Evolutionary conservation across 2,329 filamentous ascomycete species (phyloP), one percentile per base, ranked within the genome.

Genomic region (Didymella lethalis): DNA sequence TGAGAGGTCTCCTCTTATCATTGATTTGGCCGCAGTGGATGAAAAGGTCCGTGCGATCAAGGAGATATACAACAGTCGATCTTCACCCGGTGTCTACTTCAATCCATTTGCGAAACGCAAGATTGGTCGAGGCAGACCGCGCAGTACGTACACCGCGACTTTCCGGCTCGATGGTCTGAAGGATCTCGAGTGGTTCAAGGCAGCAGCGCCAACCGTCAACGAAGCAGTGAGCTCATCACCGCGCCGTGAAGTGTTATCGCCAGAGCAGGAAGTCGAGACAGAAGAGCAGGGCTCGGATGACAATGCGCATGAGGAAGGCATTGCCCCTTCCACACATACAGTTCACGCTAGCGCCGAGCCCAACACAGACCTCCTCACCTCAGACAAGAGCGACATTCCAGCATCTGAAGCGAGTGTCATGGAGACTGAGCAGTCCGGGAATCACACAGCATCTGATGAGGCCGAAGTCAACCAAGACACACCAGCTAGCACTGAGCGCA

Each of bases 31-130:
- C 7, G 52, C 48, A 25, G 36, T 44, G 4, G 45, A 54, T 26
- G 40, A 25, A 10, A 52, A 46, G 32, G 38, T 56, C 6, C 47
- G 23, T n/a, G n/a, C 43, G 23, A 63, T 74, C 16, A 66, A 75
- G 32, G 63, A 66, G 6, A 65, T 69, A 10, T 71, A 78, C n/a
- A 59, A 70, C 26, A 63, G 65, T n/a, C 71, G 71, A 28, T 50
- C 65, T 8, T 61, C 64, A 4, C 73, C 78, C 34, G 80, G 80
- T 0, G 52, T 82, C 0, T 81, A 81, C 59, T 68, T 82, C 51
- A 78, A 83, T 57, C 79, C 80, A n/a, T 78, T 77, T 25, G 78
- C 78, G 16, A 79, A 77, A n/a, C 68, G 56, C 45, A 74, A 64
- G 57, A 66, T 66, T 60, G 64, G 40, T 25, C 68, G 71, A 40